Percentiles rank a stretch among this genome's conserved stretches.
These are phyloP conservation scores for Aspergillus intermedius DNA, from an alignment of 2,329 filamentous ascomycete species.

Conservation along the genomic window DNA sequence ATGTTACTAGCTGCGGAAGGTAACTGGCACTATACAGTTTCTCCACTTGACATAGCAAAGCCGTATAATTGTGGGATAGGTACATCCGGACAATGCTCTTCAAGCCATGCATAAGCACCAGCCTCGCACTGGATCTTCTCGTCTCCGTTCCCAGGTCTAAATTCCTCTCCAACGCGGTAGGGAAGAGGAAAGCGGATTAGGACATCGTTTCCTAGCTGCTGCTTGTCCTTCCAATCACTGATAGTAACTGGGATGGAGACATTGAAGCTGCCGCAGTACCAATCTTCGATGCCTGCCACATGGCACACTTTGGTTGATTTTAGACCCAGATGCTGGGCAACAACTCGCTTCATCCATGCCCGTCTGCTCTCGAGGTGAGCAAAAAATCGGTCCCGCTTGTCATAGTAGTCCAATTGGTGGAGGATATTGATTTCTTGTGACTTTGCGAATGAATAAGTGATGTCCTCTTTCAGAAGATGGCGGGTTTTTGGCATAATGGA, in stretches of 20 bases:
- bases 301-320: too few relatives aligned
- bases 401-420: slow-evolving; percentile 14
- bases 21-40: slow-evolving; percentile 10
- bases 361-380: slow-evolving; percentile 6
- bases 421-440: slow-evolving; percentile 18
- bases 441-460: slow-evolving; percentile 16
- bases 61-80: slow-evolving; percentile 20
- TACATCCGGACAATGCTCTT: slow-evolving; percentile 18
- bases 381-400: slow-evolving; percentile 12
- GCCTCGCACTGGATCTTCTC: slow-evolving; percentile 24
- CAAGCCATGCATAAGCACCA: slow-evolving; percentile 23
- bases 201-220: slow-evolving; percentile 3
- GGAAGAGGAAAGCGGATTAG: slow-evolving; percentile 19
- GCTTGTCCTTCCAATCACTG: not conserved
- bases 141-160: slow-evolving; percentile 19
- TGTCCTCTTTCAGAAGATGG: slow-evolving; percentile 13
- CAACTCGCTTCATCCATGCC: slow-evolving; percentile 8
- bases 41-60: slow-evolving; percentile 19
- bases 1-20: not conserved
- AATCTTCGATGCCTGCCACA: slow-evolving; percentile 8
- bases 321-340: slow-evolving; percentile 19
- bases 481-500: not conserved
- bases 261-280: slow-evolving; percentile 18
- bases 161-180: slow-evolving; percentile 17
- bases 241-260: slow-evolving; percentile 17